phyloP scores from a whole-genome alignment of 176 grass and related monocot genomes.

The Carex parvula region DNA sequence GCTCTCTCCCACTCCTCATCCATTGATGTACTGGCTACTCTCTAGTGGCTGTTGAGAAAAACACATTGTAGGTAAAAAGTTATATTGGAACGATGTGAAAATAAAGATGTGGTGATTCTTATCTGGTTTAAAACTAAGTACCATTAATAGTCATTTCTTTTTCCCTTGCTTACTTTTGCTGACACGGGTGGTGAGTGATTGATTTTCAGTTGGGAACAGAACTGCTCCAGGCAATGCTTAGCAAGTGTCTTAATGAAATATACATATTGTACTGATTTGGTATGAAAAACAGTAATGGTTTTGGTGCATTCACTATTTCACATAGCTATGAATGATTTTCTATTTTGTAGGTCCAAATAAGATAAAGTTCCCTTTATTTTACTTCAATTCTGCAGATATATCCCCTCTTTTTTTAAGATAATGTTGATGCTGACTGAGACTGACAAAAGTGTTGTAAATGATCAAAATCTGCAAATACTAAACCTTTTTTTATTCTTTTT shows the following conservation, averaged over 20 bases:
- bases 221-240: too few relatives aligned
- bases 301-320: neutral
- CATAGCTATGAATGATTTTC: neutral
- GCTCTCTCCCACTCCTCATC: constrained; percentile 94
- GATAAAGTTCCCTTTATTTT: neutral
- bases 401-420: neutral
- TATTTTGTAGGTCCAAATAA: neutral
- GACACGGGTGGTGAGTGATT: too few relatives aligned
- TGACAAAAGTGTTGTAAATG: constrained; percentile 13
- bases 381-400: neutral
- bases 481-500: neutral
- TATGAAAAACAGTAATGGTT: neutral
- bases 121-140: too few relatives aligned
- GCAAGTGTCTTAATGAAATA: neutral
- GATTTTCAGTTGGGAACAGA: too few relatives aligned
- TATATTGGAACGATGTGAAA: too few relatives aligned
- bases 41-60: neutral
- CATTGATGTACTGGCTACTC: constrained; percentile 37
- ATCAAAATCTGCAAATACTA: constrained; percentile 5
- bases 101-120: too few relatives aligned
- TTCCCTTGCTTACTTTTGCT: too few relatives aligned
- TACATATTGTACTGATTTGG: neutral
- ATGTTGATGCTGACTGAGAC: neutral
- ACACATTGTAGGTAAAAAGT: too few relatives aligned
- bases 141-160: too few relatives aligned